Evolutionary conservation across 257 asterid species (phyloP).

Genomic region (Orobanche coerulescens): DNA sequence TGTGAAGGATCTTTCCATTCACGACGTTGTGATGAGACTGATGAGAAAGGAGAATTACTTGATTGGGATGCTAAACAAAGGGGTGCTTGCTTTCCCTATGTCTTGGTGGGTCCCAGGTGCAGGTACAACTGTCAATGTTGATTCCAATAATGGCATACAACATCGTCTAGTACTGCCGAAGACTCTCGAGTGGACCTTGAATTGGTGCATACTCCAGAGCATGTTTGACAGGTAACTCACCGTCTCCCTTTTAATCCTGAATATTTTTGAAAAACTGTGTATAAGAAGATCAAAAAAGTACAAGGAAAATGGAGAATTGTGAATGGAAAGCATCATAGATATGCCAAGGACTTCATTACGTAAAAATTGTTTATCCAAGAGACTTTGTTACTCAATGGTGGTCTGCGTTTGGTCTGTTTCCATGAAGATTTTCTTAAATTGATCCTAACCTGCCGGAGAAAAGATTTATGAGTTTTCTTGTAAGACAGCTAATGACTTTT

Average conservation of each 20-base stretch:
- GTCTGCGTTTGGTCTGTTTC: slow-evolving; percentile 5
- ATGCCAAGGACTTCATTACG: background rate
- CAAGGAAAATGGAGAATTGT: background rate
- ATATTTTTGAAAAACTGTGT: background rate
- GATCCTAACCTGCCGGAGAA: slow-evolving; percentile 38
- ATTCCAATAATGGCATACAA: slow-evolving; percentile 42
- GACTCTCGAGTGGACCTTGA: slow-evolving; percentile 92
- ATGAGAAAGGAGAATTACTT: slow-evolving; percentile 97
- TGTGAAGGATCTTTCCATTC: slow-evolving; percentile 81
- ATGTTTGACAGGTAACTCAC: slow-evolving; percentile 80
- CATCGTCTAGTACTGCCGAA: slow-evolving; percentile 64
- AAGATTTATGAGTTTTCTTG: slow-evolving; percentile 45
- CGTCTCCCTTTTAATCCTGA: slow-evolving; percentile 9
- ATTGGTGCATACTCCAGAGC: slow-evolving; percentile 92
- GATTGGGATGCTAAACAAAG: slow-evolving; percentile 97
- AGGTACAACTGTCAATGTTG: slow-evolving; percentile 45
- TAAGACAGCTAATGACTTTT: background rate
- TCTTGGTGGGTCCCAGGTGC: slow-evolving; percentile 82
- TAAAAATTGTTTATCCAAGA: background rate
- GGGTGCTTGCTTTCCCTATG: slow-evolving; percentile 85
- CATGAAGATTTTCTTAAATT: slow-evolving; percentile 26
- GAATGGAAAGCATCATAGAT: background rate
- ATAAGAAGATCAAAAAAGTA: background rate
- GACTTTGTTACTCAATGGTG: background rate
- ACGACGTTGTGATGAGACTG: slow-evolving; percentile 83